phyloP scores from a whole-genome alignment of 768 basidiomycete species.

The Cubamyces sp. region DNA sequence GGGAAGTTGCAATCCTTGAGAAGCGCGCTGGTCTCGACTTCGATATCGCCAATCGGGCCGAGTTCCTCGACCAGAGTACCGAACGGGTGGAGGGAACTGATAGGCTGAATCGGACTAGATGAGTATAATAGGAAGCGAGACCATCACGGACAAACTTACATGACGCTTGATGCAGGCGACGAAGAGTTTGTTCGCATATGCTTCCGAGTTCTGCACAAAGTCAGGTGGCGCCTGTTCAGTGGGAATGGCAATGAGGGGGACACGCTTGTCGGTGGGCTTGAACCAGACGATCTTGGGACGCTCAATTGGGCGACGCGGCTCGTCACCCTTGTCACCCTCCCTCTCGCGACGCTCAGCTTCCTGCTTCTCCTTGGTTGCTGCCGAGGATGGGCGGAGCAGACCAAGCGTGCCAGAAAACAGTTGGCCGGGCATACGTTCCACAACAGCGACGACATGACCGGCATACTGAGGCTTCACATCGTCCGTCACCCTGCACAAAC shows the following conservation, averaged over 20 bases:
- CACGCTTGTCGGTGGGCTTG: slow-evolving; percentile 99
- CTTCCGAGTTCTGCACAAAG: slow-evolving; percentile 93
- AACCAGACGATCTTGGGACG: slow-evolving; percentile 99
- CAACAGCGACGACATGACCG: slow-evolving; percentile 99
- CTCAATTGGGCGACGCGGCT: slow-evolving; percentile 80
- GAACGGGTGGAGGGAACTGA: slow-evolving; percentile 97
- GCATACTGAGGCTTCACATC: slow-evolving; percentile 98
- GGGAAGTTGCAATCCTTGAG: slow-evolving; percentile 99
- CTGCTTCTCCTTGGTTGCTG: slow-evolving; percentile 98
- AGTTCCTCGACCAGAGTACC: slow-evolving; percentile 98
- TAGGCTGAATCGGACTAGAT: slow-evolving; percentile 54
- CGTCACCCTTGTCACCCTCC: slow-evolving; percentile 89
- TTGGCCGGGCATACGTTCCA: slow-evolving; percentile 98
- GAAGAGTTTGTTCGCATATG: slow-evolving; percentile 88
- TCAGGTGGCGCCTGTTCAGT: slow-evolving; percentile 97
- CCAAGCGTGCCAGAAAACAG: slow-evolving; percentile 97
- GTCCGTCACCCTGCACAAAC: slow-evolving; percentile 77
- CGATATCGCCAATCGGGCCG: slow-evolving; percentile 97
- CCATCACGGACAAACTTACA: slow-evolving; percentile 51
- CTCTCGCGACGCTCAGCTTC: slow-evolving; percentile 97
- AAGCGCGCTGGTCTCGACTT: slow-evolving; percentile 96
- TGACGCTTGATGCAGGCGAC: slow-evolving; percentile 99
- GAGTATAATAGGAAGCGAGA: slow-evolving; percentile 2
- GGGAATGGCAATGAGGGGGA: slow-evolving; percentile 97
- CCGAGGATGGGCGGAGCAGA: slow-evolving; percentile 91